Evolutionary conservation across 2,329 filamentous ascomycete species (phyloP).

Genomic region (Curvularia sp.): DNA sequence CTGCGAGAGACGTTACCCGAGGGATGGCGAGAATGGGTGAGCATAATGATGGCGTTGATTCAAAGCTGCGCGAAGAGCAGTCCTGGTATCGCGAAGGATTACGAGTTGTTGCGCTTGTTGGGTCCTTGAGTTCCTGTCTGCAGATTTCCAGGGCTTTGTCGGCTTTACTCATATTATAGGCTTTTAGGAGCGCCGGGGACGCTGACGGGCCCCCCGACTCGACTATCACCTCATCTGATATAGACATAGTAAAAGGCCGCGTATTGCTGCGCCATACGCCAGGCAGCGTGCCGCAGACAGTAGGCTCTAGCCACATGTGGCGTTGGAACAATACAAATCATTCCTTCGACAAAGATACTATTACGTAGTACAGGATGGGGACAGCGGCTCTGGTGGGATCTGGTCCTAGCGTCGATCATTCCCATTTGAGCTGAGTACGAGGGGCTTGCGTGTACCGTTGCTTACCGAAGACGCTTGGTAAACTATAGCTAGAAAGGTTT

Average conservation of each 20-base stretch:
- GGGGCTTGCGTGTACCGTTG: slow-evolving; percentile 14
- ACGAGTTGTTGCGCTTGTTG: slow-evolving; percentile 43
- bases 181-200: not conserved
- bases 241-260: not conserved
- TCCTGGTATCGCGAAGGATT: slow-evolving; percentile 47
- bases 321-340: not conserved
- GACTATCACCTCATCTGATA: not conserved
- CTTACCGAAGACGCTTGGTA: slow-evolving; percentile 8
- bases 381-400: not conserved
- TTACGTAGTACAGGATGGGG: not conserved
- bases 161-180: not conserved
- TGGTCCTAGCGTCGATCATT: slow-evolving; percentile 6
- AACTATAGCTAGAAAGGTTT: not conserved
- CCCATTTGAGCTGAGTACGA: slow-evolving; percentile 12
- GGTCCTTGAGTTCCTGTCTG: slow-evolving; percentile 14
- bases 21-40: slow-evolving; percentile 48
- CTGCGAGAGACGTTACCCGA: slow-evolving; percentile 42
- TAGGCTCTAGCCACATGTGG: slow-evolving; percentile 4
- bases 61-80: slow-evolving; percentile 43
- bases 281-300: slow-evolving; percentile 3
- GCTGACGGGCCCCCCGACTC: not conserved
- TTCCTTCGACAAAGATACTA: not conserved
- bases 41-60: slow-evolving; percentile 47
- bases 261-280: slow-evolving; percentile 7
- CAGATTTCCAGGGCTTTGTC: not conserved